Evolutionary conservation across 2,329 filamentous ascomycete genomes (phyloP).

Genomic region (Nothophoma quercina): DNA sequence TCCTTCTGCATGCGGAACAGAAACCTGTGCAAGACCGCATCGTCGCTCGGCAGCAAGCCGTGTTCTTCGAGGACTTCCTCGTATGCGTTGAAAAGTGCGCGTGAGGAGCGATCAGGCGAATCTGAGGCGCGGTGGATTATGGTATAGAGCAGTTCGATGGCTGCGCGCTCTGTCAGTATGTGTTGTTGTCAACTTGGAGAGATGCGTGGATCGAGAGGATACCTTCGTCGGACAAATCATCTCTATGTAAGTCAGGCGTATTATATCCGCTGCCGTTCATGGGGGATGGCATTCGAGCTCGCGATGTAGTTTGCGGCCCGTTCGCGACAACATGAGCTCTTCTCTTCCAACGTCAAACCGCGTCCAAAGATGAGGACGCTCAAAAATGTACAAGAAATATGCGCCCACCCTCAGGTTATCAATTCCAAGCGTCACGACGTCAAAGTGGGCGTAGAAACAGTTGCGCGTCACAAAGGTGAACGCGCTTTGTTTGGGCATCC

Average conservation of each 20-base stretch:
- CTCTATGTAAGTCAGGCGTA: constrained; percentile 50
- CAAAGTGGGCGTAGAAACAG: too few relatives aligned
- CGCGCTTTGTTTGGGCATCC: constrained; percentile 18
- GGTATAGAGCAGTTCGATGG: constrained; percentile 79
- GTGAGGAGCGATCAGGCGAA: constrained; percentile 63
- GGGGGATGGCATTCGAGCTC: constrained; percentile 53
- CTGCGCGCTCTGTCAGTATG: constrained; percentile 54
- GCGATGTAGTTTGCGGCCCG: constrained; percentile 48
- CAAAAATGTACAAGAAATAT: constrained; percentile 3
- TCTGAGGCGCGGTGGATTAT: constrained; percentile 77
- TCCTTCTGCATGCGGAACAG: constrained; percentile 71
- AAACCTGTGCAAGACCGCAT: constrained; percentile 78
- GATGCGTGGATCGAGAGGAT: too few relatives aligned
- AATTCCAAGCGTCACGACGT: too few relatives aligned
- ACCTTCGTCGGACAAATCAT: constrained; percentile 48
- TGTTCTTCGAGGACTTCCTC: constrained; percentile 75
- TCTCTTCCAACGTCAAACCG: neutral
- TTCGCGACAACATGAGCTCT: constrained; percentile 51
- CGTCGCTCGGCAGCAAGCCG: constrained; percentile 74
- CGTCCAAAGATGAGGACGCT: constrained; percentile 12
- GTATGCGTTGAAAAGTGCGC: constrained; percentile 82
- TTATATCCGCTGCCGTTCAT: constrained; percentile 48
- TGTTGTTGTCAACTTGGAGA: too few relatives aligned
- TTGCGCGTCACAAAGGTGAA: neutral
- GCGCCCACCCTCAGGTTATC: too few relatives aligned